Evolutionary conservation across 1,284 basidiomycete species (phyloP), one percentile per base, ranked within the genome.

Genomic region (Athelia sp.): DNA sequence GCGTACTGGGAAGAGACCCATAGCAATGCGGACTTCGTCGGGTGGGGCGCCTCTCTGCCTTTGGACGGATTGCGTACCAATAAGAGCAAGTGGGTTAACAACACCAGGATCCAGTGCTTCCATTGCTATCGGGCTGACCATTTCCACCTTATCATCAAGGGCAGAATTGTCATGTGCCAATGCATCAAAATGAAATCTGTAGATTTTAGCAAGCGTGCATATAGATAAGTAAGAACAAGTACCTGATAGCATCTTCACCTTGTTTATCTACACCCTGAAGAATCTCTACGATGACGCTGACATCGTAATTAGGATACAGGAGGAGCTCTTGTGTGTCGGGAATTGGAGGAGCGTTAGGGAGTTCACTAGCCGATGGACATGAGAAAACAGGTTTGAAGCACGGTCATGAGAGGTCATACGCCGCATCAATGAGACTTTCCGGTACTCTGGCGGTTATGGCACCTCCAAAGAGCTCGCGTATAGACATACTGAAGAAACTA

Each of bases 301-400:
- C 72, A 53, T 81, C 77, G 4, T 82, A 84, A 46, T 82, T 67
- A 2, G 79, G 76, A 46, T 85, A 85, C 35, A 98, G 68, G 64
- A 93, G 90, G 42, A 98, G 95, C 65, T 99, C 97, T 68, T 99
- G 96, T 13, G 83, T 94, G 65, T 99, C 90, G n/a, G 97, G 96
- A 11, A 99, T 78, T 71, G 98, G 93, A 52, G 96, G 91, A 2
- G 97, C 56, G 55, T 87, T 79, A 53, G 95, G 98, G 65, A 36
- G 40, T 40, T 52, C 17, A 47, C 23, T 38, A 45, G 36, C 40
- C 49, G 44, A 21, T 31, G 45, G n/a, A n/a, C 22, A 29, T 29
- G 17, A 21, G 21, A 19, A 23, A 38, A 31, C 15, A n/a, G 36
- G n/a, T 40, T 45, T 49, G 43, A 44, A 35, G 54, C 22, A 43